These are phyloP conservation scores for Effrenium voratum DNA, from an alignment of 73 alveolate species.

Conservation along the genomic window DNA sequence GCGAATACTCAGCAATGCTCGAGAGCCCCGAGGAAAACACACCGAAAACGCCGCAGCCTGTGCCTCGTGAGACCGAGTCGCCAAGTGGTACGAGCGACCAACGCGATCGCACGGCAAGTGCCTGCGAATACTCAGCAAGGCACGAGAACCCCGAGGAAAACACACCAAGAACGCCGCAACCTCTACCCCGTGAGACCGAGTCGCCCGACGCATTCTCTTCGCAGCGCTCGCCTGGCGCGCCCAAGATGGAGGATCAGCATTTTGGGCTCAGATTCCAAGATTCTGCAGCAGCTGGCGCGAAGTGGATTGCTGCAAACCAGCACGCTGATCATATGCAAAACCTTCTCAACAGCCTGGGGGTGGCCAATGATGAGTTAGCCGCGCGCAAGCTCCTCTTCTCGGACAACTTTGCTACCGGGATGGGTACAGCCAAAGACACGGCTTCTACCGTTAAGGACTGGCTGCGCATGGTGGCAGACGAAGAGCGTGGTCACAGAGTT, in stretches of 20 bases:
- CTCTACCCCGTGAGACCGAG: background rate
- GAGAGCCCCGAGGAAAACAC: no score
- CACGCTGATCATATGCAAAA: background rate
- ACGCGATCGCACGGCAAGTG: no score
- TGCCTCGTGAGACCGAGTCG: no score
- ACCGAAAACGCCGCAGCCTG: no score
- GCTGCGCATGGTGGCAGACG: background rate
- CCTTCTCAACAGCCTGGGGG: background rate
- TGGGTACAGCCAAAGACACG: background rate
- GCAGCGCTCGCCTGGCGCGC: conserved; percentile 10
- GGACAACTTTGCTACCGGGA: background rate
- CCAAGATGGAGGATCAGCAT: background rate
- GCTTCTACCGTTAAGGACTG: background rate
- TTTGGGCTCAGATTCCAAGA: background rate
- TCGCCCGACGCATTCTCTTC: background rate
- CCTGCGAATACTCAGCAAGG: no score
- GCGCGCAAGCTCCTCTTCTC: background rate
- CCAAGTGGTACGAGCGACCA: no score
- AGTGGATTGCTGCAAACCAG: background rate
- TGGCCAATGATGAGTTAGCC: background rate
- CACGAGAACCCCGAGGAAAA: no score
- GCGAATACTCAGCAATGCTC: no score
- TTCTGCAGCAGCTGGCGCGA: background rate
- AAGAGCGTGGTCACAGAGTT: background rate
- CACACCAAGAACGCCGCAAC: background rate